Evolutionary conservation across 2,329 filamentous ascomycete genomes (phyloP).

Genomic region (Fusarium mangiferae): DNA sequence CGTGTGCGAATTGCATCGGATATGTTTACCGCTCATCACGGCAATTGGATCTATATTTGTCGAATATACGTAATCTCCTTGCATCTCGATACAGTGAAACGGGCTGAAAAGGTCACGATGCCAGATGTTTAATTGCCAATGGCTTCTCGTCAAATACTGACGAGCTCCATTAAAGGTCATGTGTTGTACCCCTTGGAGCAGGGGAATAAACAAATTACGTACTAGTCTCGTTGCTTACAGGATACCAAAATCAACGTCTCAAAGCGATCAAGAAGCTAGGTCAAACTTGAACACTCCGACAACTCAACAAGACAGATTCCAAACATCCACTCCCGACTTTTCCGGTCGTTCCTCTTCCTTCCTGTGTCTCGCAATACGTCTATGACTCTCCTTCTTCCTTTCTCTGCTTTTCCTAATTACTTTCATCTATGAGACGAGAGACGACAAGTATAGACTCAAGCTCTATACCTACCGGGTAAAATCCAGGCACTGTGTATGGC

Average conservation of each 20-base stretch:
- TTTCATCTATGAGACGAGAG: background rate
- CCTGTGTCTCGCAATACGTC: background rate
- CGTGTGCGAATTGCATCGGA: slow-evolving; percentile 11
- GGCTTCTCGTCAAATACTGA: slow-evolving; percentile 28
- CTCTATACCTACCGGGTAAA: background rate
- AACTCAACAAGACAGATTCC: slow-evolving; percentile 8
- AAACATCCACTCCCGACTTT: background rate
- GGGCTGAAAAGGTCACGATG: slow-evolving; percentile 41
- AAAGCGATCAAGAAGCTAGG: slow-evolving; percentile 10
- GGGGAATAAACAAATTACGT: slow-evolving; percentile 39
- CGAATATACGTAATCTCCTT: slow-evolving; percentile 22
- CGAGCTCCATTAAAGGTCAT: slow-evolving; percentile 41
- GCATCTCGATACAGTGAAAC: slow-evolving; percentile 10
- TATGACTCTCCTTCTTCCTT: background rate
- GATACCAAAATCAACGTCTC: slow-evolving; percentile 12
- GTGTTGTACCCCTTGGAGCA: slow-evolving; percentile 35
- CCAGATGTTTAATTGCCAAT: slow-evolving; percentile 44
- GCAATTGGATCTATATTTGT: slow-evolving; percentile 3
- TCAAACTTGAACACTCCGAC: slow-evolving; percentile 12
- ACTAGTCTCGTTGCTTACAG: slow-evolving; percentile 35
- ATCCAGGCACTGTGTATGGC: background rate
- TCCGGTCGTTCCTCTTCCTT: background rate
- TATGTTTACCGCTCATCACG: slow-evolving; percentile 28
- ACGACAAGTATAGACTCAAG: background rate
- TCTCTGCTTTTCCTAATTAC: background rate